phyloP scores from a whole-genome alignment of 2,329 filamentous ascomycete species.

The Sporothrix brasiliensis region DNA sequence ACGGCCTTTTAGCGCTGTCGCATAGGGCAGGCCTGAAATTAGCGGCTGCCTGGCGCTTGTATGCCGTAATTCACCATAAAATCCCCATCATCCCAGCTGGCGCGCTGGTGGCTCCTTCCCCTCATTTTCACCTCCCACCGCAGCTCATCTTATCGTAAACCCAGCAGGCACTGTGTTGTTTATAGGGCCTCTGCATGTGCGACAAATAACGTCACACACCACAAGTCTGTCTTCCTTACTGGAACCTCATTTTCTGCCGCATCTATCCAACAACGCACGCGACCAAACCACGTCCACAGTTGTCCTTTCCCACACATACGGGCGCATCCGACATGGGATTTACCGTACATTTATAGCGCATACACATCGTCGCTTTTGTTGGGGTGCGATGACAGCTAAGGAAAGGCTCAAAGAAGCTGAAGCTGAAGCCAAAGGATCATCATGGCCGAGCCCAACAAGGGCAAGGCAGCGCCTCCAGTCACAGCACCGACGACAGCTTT shows the following conservation, averaged over 20 bases:
- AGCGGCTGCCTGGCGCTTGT: slow-evolving; percentile 24
- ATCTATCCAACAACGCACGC: slow-evolving; percentile 6
- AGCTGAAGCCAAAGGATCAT: neutral
- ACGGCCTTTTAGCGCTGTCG: slow-evolving; percentile 13
- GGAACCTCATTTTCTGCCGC: neutral
- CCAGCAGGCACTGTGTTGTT: neutral
- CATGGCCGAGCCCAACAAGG: slow-evolving; percentile 40
- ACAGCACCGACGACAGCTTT: neutral
- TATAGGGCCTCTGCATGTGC: slow-evolving; percentile 13
- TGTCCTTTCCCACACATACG: neutral
- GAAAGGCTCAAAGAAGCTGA: neutral
- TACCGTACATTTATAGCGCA: neutral
- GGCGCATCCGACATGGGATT: neutral
- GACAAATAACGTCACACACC: slow-evolving; percentile 20
- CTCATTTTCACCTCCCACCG: neutral
- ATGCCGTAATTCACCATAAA: neutral
- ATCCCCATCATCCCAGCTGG: neutral
- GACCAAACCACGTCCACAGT: neutral
- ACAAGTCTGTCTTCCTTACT: neutral
- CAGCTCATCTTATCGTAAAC: slow-evolving; percentile 28
- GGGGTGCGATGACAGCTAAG: slow-evolving; percentile 10
- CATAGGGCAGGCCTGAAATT: neutral
- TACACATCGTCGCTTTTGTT: slow-evolving; percentile 1
- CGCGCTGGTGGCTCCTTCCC: neutral
- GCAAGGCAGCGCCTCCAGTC: slow-evolving; percentile 16